Percentiles rank a stretch among this genome's conserved stretches.
Conservation (phyloP, 495 filamentous ascomycete genomes). For the Trichoderma asperelloides region DNA sequence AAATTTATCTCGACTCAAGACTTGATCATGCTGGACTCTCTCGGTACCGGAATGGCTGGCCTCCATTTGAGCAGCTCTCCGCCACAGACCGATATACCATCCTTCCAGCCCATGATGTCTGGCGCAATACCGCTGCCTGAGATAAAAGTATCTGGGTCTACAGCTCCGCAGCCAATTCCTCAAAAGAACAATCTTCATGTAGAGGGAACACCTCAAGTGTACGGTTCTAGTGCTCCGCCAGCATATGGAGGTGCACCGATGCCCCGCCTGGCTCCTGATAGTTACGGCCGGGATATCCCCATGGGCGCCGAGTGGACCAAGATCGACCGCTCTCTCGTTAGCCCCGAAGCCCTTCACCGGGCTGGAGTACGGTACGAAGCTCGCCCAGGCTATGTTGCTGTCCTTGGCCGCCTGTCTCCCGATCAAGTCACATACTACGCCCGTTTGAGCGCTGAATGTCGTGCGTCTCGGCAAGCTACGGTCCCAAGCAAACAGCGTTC, state of each 20-base stretch:
- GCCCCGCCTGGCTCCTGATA: constrained; percentile 37
- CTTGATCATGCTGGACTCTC: constrained; percentile 31
- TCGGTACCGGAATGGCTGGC: constrained; percentile 23
- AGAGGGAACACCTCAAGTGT: not conserved
- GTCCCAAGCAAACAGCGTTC: constrained; percentile 9
- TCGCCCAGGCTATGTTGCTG: constrained; percentile 55
- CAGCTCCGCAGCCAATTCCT: not conserved
- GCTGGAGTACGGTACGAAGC: constrained; percentile 62
- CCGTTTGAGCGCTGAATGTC: constrained; percentile 44
- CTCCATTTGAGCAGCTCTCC: constrained; percentile 20
- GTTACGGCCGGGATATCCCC: constrained; percentile 50
- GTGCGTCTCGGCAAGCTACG: constrained; percentile 28
- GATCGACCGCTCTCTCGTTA: constrained; percentile 55
- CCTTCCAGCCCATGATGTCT: constrained; percentile 11
- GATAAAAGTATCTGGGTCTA: constrained; percentile 8
- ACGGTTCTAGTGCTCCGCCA: constrained; percentile 13
- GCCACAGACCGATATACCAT: constrained; percentile 16
- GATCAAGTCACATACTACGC: constrained; percentile 55
- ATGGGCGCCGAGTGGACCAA: constrained; percentile 63
- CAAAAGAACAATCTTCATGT: not conserved
- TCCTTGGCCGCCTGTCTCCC: constrained; percentile 51
- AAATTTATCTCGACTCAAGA: constrained; percentile 37
- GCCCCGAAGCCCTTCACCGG: constrained; percentile 55
- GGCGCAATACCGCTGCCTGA: not conserved
- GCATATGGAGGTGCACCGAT: constrained; percentile 14